Percentiles rank a stretch among this genome's conserved stretches.
These are phyloP conservation scores for Solanum aculeatissimum DNA, from an alignment of 305 asterid species.

Conservation along the genomic window DNA sequence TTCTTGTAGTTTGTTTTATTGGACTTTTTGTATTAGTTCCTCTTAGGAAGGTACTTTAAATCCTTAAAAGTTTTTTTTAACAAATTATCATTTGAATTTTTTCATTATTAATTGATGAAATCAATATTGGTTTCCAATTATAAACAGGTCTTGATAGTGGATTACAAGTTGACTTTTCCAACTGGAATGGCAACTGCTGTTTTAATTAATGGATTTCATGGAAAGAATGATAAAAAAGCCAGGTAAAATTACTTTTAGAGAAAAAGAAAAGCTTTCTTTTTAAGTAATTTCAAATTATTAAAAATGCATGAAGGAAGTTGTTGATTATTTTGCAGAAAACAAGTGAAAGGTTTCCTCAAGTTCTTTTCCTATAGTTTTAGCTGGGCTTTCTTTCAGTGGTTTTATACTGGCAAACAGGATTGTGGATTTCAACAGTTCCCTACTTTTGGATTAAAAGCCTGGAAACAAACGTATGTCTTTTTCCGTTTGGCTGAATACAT, in stretches of 20 bases:
- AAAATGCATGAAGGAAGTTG: background rate
- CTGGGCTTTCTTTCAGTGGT: slow-evolving; percentile 88
- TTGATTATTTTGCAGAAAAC: slow-evolving; percentile 35
- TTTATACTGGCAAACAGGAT: slow-evolving; percentile 46
- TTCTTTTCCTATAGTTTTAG: slow-evolving; percentile 37
- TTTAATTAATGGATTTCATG: slow-evolving; percentile 57
- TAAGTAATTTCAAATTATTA: background rate
- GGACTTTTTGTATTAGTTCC: slow-evolving; percentile 73
- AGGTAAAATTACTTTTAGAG: slow-evolving; percentile 16
- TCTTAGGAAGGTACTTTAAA: slow-evolving; percentile 39
- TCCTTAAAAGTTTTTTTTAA: background rate
- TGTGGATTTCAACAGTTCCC: slow-evolving; percentile 75
- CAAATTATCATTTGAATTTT: background rate
- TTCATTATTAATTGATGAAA: background rate
- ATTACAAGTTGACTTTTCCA: slow-evolving; percentile 55
- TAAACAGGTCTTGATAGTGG: slow-evolving; percentile 42
- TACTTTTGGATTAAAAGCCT: slow-evolving; percentile 67
- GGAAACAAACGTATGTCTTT: slow-evolving; percentile 48
- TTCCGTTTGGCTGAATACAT: background rate
- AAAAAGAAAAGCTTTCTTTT: background rate
- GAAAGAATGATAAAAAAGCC: slow-evolving; percentile 44
- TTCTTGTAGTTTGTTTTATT: slow-evolving; percentile 48
- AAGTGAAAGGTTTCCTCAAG: slow-evolving; percentile 46
- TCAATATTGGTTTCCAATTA: background rate
- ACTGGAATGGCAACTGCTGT: slow-evolving; percentile 71